phyloP scores from a whole-genome alignment of 1,284 basidiomycete genomes.

The Erythrobasidium hasegawianum region DNA sequence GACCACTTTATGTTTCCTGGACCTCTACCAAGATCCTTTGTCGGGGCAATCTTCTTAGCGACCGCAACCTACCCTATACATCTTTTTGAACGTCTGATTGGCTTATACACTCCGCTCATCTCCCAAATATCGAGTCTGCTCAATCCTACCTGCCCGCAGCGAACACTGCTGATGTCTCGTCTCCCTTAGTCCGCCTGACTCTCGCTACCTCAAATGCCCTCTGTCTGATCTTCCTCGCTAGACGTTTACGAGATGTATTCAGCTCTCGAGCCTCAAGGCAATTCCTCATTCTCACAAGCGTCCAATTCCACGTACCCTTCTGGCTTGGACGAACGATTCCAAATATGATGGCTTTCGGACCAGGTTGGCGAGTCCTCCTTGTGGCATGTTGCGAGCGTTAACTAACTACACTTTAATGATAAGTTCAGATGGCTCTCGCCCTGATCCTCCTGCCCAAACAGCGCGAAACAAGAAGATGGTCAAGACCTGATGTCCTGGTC shows the following conservation, averaged over 20 bases:
- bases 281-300: slow-evolving; percentile 66
- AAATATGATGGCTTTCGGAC: slow-evolving; percentile 84
- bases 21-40: slow-evolving; percentile 80
- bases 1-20: slow-evolving; percentile 88
- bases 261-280: slow-evolving; percentile 59
- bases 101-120: slow-evolving; percentile 58
- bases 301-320: slow-evolving; percentile 87
- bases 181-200: slow-evolving; percentile 63
- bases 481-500: slow-evolving; percentile 47
- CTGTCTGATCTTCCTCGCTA: slow-evolving; percentile 63
- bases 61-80: slow-evolving; percentile 44
- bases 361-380: slow-evolving; percentile 56
- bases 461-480: slow-evolving; percentile 52
- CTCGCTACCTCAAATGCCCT: slow-evolving; percentile 65
- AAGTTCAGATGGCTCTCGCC: slow-evolving; percentile 65
- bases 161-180: not conserved
- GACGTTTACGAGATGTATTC: slow-evolving; percentile 62
- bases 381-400: not conserved
- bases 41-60: slow-evolving; percentile 57
- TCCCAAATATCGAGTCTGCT: slow-evolving; percentile 62
- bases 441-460: slow-evolving; percentile 57
- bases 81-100: slow-evolving; percentile 51
- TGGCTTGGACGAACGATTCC: slow-evolving; percentile 90
- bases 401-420: not conserved
- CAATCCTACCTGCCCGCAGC: not conserved